Percentiles rank a stretch among this genome's conserved stretches.
phyloP scores from a whole-genome alignment of 192 early-diverging fungal genomes.

The Dissophora globulifera region DNA sequence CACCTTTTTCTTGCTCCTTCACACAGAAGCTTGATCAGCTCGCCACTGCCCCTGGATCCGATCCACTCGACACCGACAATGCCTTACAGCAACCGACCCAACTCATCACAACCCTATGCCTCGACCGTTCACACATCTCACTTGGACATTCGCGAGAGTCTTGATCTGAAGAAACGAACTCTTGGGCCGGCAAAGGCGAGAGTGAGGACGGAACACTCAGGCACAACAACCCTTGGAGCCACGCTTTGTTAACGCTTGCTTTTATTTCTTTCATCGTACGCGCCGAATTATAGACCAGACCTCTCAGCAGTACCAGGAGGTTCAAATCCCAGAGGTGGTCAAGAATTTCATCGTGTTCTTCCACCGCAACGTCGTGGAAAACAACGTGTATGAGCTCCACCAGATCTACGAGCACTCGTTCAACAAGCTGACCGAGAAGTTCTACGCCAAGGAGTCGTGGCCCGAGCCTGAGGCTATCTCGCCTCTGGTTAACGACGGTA shows the following conservation, averaged over 20 bases:
- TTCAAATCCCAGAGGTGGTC: conserved; percentile 84
- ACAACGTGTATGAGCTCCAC: conserved; percentile 87
- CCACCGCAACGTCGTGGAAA: conserved; percentile 80
- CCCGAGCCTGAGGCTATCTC: conserved; percentile 87
- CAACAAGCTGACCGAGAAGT: conserved; percentile 92
- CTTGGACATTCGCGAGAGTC: too few species aligned
- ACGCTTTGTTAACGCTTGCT: too few species aligned
- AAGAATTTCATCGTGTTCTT: conserved; percentile 87
- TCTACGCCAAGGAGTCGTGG: conserved; percentile 89
- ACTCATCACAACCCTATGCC: too few species aligned
- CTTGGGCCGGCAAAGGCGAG: too few species aligned
- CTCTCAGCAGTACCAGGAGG: conserved; percentile 53
- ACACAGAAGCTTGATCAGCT: not conserved
- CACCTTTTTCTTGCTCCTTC: not conserved
- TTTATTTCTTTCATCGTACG: not conserved
- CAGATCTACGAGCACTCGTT: conserved; percentile 91
- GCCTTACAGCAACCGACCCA: too few species aligned
- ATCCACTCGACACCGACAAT: too few species aligned
- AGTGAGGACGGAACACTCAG: too few species aligned
- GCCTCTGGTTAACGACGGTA: conserved; percentile 85
- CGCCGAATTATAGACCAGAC: conserved; percentile 25
- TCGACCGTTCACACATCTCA: too few species aligned
- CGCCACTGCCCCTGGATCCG: too few species aligned
- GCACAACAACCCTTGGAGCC: too few species aligned
- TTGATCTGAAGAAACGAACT: too few species aligned